Evolutionary conservation across 306 rosid genomes (phyloP), one percentile per base, ranked within the genome.

Genomic region (Gastrolobium villosum): DNA sequence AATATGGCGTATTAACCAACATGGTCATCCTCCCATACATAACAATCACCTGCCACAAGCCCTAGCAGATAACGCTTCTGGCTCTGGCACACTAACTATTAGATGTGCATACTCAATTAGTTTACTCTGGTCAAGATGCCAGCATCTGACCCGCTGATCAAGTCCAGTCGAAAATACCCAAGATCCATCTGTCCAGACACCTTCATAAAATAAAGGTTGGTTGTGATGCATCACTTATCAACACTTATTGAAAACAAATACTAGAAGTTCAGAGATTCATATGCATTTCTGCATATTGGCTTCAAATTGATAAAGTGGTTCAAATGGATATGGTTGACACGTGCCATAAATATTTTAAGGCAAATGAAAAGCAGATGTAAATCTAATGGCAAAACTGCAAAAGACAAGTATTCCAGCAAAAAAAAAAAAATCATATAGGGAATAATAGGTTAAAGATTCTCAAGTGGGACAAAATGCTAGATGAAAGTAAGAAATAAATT

Each of bases 151-250:
- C 45, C 99, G 91, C 85, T 95, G 99, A 91, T 95, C 98, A 65
- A 95, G 94, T 81, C 99, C 99, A 36, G 99, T 84, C 1, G 99
- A 95, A 74, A 95, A 95, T 65, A 90, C 94, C 99, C 99, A 95
- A 65, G 89, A 82, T 44, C 99, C 94, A 5, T 93, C 97, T n/a
- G 98, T 92, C 99, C 98, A 92, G 63, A 91, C 94, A 87, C 98
- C 98, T 95, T 73, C 81, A 86, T 30, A 61, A 71, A 88, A 28
- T 30, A 82, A 65, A 81, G n/a, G 54, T 46, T 76, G 75, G 46
- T 37, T 57, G 54, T 50, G 52, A 79, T 75, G 20, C 78, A 39
- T 36, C 15, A 46, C 40, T 13, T n/a, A 26, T 40, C 52, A 50
- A 76, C n/a, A 30, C 14, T 46, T 55, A 64, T n/a, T 14, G 55